Evolutionary conservation across 2,329 filamentous ascomycete genomes (phyloP).

Genomic region (Epichloe bromicola): DNA sequence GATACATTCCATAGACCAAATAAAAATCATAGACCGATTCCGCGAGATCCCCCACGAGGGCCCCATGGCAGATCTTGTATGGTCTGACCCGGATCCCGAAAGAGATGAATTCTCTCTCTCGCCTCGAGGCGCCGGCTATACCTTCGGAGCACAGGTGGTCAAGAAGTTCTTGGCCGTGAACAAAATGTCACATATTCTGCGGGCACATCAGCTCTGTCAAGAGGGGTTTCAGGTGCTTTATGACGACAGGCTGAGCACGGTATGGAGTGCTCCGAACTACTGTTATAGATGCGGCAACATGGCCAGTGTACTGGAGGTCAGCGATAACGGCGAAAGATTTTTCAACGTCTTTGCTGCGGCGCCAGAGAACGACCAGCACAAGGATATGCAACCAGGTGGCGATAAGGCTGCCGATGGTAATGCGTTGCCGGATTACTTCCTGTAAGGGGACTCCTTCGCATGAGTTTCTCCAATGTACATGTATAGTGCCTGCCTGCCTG

Average conservation of each 20-base stretch:
- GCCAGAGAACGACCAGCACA: slow-evolving; percentile 85
- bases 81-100: slow-evolving; percentile 96
- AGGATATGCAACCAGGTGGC: slow-evolving; percentile 65
- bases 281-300: slow-evolving; percentile 94
- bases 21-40: slow-evolving; percentile 98
- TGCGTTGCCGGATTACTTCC: slow-evolving; percentile 58
- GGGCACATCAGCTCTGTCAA: slow-evolving; percentile 96
- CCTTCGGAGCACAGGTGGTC: slow-evolving; percentile 93
- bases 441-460: slow-evolving; percentile 28
- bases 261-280: slow-evolving; percentile 96
- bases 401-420: slow-evolving; percentile 56
- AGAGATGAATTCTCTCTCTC: slow-evolving; percentile 93
- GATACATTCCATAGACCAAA: slow-evolving; percentile 97
- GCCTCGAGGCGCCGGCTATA: slow-evolving; percentile 88
- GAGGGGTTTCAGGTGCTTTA: slow-evolving; percentile 96
- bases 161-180: slow-evolving; percentile 98
- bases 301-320: slow-evolving; percentile 92
- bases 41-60: slow-evolving; percentile 94
- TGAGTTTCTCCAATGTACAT: too few relatives aligned
- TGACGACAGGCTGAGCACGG: slow-evolving; percentile 85
- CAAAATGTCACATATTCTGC: slow-evolving; percentile 91
- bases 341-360: slow-evolving; percentile 98
- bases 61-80: slow-evolving; percentile 98
- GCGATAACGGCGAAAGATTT: slow-evolving; percentile 80
- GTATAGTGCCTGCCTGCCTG: not conserved